Evolutionary conservation across 768 basidiomycete genomes (phyloP).

Genomic region (Rhizopogon rudus): DNA sequence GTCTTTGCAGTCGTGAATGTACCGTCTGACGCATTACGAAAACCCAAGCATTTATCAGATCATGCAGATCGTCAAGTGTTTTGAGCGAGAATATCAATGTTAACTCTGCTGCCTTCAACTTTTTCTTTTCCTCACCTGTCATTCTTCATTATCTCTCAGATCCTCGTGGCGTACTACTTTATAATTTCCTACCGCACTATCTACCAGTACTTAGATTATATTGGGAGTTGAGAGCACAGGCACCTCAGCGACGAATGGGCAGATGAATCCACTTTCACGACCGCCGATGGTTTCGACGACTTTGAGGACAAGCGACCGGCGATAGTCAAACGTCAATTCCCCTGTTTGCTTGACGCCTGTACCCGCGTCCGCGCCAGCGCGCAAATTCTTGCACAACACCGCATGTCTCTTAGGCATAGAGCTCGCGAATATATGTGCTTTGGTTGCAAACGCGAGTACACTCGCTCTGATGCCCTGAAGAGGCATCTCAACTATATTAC

Average conservation of each 20-base stretch:
- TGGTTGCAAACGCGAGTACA: constrained; percentile 23
- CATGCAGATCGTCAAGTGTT: no score
- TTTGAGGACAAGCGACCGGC: not conserved
- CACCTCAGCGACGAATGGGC: constrained; percentile 2
- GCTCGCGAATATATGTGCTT: constrained; percentile 17
- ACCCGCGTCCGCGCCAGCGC: constrained; percentile 21
- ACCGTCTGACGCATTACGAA: no score
- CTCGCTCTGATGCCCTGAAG: constrained; percentile 28
- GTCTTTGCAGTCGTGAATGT: no score
- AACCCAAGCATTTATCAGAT: no score
- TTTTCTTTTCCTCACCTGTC: no score
- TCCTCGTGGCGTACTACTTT: no score
- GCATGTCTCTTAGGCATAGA: constrained; percentile 23
- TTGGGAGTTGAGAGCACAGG: not conserved
- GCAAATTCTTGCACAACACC: constrained; percentile 24
- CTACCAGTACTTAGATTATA: no score
- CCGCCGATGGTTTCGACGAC: no score
- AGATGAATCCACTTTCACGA: not conserved
- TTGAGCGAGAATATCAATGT: no score
- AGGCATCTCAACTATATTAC: constrained; percentile 23
- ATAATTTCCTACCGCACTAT: no score
- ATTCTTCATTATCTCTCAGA: no score
- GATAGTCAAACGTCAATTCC: constrained; percentile 8
- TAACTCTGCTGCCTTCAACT: no score
- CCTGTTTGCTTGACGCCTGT: constrained; percentile 20